A percentile compares a stretch with the other conserved stretches of the same genome.
Conservation (phyloP, 306 rosid species). For the Begonia peltatifolia region DNA sequence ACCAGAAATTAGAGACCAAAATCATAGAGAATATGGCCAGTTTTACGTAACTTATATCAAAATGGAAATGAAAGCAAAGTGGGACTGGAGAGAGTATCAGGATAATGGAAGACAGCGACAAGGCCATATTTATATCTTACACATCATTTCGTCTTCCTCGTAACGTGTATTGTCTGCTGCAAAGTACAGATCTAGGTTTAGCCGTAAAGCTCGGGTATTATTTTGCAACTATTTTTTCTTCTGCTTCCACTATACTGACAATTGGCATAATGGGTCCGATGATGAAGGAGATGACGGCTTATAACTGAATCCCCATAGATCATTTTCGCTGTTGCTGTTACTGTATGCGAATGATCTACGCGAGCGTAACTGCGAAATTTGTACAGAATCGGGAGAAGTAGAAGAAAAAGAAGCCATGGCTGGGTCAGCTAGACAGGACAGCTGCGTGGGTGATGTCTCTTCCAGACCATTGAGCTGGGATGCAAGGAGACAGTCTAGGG, state of each 20-base stretch:
- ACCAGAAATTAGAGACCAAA: no score
- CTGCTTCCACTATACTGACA: constrained; percentile 32
- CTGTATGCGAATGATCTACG: constrained; percentile 17
- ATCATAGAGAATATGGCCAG: no score
- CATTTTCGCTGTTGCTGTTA: constrained; percentile 11
- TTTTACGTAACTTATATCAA: no score
- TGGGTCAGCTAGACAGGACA: constrained; percentile 22
- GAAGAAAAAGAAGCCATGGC: constrained; percentile 16
- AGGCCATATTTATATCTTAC: no score
- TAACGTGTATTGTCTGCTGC: no score
- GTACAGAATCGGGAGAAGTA: constrained; percentile 11
- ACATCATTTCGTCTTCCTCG: no score
- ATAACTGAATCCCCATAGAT: constrained; percentile 26
- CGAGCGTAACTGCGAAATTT: constrained; percentile 17
- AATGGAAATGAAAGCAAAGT: no score
- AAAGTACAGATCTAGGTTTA: no score
- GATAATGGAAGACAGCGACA: no score
- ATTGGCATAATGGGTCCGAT: constrained; percentile 41
- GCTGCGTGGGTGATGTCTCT: constrained; percentile 17
- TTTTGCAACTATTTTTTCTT: no score
- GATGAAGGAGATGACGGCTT: constrained; percentile 26
- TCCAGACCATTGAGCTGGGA: constrained; percentile 44
- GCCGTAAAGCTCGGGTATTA: no score
- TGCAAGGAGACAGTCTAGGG: constrained; percentile 38
- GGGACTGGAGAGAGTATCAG: no score